Evolutionary conservation across 2,329 filamentous ascomycete genomes (phyloP).

Genomic region (Amauroascus niger): DNA sequence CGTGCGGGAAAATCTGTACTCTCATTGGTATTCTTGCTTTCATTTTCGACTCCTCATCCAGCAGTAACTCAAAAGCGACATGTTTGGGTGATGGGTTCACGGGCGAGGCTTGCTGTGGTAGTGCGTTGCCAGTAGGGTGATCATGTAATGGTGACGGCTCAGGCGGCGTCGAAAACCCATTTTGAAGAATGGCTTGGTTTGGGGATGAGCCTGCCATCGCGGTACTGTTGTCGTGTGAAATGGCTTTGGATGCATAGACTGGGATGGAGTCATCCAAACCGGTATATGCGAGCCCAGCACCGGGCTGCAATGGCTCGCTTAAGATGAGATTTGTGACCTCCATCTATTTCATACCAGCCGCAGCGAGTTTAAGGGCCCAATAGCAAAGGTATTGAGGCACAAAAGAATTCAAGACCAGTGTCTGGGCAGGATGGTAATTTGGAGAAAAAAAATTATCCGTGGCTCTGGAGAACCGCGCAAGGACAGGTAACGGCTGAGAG

Average conservation of each 20-base stretch:
- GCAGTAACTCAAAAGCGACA: constrained; percentile 54
- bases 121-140: constrained; percentile 21
- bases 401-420: neutral
- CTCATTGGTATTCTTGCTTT: constrained; percentile 56
- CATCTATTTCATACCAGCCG: constrained; percentile 16
- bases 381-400: neutral
- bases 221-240: constrained; percentile 16
- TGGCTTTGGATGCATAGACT: constrained; percentile 25
- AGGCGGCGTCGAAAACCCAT: constrained; percentile 28
- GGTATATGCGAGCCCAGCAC: neutral
- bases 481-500: neutral
- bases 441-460: constrained; percentile 8
- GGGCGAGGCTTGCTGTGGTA: constrained; percentile 30
- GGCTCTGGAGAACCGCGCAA: neutral
- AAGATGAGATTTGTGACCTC: constrained; percentile 17
- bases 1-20: constrained; percentile 83
- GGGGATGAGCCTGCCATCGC: constrained; percentile 23
- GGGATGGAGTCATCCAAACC: neutral
- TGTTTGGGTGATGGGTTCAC: constrained; percentile 44
- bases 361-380: neutral
- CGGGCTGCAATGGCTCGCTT: constrained; percentile 11
- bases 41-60: constrained; percentile 48
- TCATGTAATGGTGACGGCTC: constrained; percentile 26
- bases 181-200: constrained; percentile 30
- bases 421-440: neutral